Base-by-base conservation (phyloP, 1,284 basidiomycete genomes). In the Lignosus rhinocerotis region DNA sequence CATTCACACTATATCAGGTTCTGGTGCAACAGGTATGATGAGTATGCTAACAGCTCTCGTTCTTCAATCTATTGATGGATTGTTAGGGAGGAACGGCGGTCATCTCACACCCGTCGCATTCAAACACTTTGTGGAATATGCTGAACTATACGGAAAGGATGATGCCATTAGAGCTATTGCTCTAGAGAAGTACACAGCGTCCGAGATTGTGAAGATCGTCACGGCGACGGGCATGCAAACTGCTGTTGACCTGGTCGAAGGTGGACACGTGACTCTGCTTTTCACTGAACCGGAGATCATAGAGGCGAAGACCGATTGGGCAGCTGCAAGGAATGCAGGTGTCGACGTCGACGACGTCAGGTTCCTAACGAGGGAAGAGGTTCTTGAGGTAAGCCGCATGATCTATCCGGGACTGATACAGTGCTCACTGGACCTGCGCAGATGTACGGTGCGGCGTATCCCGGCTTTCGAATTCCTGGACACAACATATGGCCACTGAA, bases 401-500 rank as follows among this genome's bases (percentile, higher is more conserved):
- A 8, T 16, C 31, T 25, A 25, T 4, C 2, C 4, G 25, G 25
- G 25, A 25, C 25, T 25, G 25, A 25, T 25, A 25, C 25, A 25
- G 25, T 2, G 2, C 25, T 25, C 25, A 25, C 25, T 25, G 25
- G 25, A 25, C 25, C 25, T 25, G 25, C 17, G 10, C 30, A 91
- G 86, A 74, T 70, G 21, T 87, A 83, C 61, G 86, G 85, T 0
- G 71, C 83, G 0, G 69, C 75, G 7, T 83, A 82, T 64, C 81
- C 86, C 0, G 87, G 73, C 3, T 75, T 84, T 16, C 75, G 70
- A 50, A 73, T 73, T 19, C 78, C 80, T 0, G 86, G 80, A 0
- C 73, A 86, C 69, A 92, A 91, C 63, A 68, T 93, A 30, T 93
- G 88, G 87, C 91, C 90, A 0, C 80, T 88, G 61, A 92, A 92